phyloP scores from a whole-genome alignment of 306 rosid genomes.

The Cucumis hystrix region DNA sequence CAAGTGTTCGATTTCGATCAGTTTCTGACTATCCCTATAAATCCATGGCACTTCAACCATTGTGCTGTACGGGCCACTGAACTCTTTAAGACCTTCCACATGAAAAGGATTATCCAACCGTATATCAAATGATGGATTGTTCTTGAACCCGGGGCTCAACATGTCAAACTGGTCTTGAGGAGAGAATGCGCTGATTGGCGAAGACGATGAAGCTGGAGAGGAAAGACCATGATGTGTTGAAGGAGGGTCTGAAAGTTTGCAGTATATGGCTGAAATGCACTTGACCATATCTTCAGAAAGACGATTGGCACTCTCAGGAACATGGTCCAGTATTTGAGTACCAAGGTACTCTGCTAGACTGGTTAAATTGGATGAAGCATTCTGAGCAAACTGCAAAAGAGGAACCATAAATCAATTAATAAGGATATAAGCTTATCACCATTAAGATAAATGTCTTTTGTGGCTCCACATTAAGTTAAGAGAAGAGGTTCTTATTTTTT shows the following conservation, averaged over 20 bases:
- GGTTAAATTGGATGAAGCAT: slow-evolving; percentile 47
- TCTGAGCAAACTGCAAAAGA: slow-evolving; percentile 34
- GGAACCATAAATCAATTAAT: not conserved
- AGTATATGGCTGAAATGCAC: slow-evolving; percentile 80
- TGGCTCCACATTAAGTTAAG: not conserved
- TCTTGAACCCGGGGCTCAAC: slow-evolving; percentile 77
- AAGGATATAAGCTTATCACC: not conserved
- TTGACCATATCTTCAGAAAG: slow-evolving; percentile 92
- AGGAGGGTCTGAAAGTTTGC: slow-evolving; percentile 84
- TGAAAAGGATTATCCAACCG: slow-evolving; percentile 77
- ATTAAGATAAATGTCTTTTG: not conserved
- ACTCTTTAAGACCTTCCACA: slow-evolving; percentile 82
- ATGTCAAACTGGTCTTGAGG: slow-evolving; percentile 57
- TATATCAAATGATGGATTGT: slow-evolving; percentile 61
- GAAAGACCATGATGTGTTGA: slow-evolving; percentile 50
- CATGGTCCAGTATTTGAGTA: slow-evolving; percentile 66
- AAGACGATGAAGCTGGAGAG: slow-evolving; percentile 75
- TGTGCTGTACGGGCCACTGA: slow-evolving; percentile 95
- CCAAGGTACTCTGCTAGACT: slow-evolving; percentile 98
- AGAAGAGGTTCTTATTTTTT: not conserved
- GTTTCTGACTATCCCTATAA: slow-evolving; percentile 59
- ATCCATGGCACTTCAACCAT: slow-evolving; percentile 96
- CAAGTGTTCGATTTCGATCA: slow-evolving; percentile 49
- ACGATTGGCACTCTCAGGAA: slow-evolving; percentile 55
- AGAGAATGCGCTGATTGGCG: slow-evolving; percentile 64